Evolutionary conservation across 805 yeast species (phyloP).

Genomic region (Zygoascus tannicola): DNA sequence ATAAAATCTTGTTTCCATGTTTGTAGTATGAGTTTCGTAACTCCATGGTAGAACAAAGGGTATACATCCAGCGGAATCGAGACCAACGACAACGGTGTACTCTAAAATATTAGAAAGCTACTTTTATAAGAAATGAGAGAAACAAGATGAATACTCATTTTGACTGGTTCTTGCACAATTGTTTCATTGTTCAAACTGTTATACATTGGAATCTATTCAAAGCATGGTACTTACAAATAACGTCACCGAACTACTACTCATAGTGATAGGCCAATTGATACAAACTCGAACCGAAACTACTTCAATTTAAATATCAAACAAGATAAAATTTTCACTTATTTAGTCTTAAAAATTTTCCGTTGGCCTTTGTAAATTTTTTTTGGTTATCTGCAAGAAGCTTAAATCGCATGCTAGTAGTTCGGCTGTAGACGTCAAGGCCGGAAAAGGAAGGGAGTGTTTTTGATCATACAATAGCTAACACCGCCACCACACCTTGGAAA

Average conservation of each 20-base stretch:
- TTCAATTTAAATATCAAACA: too few species aligned
- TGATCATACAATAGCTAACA: too few species aligned
- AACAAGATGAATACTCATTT: too few species aligned
- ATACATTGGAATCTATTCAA: neutral
- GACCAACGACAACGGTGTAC: constrained; percentile 35
- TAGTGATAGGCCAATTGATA: too few species aligned
- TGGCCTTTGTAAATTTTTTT: neutral
- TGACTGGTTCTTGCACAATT: too few species aligned
- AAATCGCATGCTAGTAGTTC: neutral
- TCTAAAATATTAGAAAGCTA: constrained; percentile 2
- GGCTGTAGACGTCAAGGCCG: neutral
- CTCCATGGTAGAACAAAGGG: constrained; percentile 46
- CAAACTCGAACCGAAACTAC: too few species aligned
- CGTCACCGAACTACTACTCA: constrained; percentile 7
- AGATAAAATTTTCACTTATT: neutral
- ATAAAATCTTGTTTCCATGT: constrained; percentile 17
- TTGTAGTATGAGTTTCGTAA: constrained; percentile 33
- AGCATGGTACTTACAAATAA: constrained; percentile 31
- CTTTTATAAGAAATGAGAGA: neutral
- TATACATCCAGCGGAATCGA: constrained; percentile 44
- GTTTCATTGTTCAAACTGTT: neutral
- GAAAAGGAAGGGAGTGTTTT: neutral
- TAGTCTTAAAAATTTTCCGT: neutral
- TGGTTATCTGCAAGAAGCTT: neutral
- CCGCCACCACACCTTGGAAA: too few species aligned